Base-by-base conservation (phyloP, 176 grass and related monocot genomes). In the Poa annua region DNA sequence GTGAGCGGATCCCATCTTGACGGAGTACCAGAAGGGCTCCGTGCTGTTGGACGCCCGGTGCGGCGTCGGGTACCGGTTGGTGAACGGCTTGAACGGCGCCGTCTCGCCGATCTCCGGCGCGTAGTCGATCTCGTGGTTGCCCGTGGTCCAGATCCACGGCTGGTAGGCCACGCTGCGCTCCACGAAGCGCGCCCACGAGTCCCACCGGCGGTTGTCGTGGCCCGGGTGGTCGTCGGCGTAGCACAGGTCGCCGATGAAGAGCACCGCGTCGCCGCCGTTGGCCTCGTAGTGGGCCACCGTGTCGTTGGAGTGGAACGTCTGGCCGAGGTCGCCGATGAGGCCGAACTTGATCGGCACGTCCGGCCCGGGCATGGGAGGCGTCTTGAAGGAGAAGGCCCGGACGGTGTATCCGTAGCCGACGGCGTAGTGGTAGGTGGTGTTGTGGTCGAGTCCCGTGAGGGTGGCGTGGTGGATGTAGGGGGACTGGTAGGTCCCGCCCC, bases 61-160 rank as follows among this genome's bases (percentile, higher is more conserved):
- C 11, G 91, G 85, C 55, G 84, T 88, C 34, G 71, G 91, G 65
- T 88, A 90, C 4, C 88, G 83, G 78, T 88, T 52, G 0, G 32
- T 78, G 85, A 83, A 90, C 0, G 88, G 90, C 77, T 95, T 95
- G 86, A 86, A 95, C 1, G 90, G 90, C 24, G 1, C 20, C 29
- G 44, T 90, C 82, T 95, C 93, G n/a, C 90, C 92, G 52, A 94
- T 84, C 54, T 81, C 75, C 47, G 90, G 87, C 50, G 63, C 85
- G 65, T 77, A 95, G 69, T 95, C 92, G 1, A 95, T 13, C 68
- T 95, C 92, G 21, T 95, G 92, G 76, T 95, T 95, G 53, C 92
- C 90, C 17, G 78, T 48, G 2, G 87, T 90, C 90, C 90, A 95
- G 85, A 95, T 86, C 92, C 92, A 90, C 5, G 89, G 90, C 80